A percentile compares a stretch with the other conserved stretches of the same genome.
These are phyloP conservation scores for Echinosophora koreensis DNA, from an alignment of 306 rosid genomes.

Conservation along the genomic window DNA sequence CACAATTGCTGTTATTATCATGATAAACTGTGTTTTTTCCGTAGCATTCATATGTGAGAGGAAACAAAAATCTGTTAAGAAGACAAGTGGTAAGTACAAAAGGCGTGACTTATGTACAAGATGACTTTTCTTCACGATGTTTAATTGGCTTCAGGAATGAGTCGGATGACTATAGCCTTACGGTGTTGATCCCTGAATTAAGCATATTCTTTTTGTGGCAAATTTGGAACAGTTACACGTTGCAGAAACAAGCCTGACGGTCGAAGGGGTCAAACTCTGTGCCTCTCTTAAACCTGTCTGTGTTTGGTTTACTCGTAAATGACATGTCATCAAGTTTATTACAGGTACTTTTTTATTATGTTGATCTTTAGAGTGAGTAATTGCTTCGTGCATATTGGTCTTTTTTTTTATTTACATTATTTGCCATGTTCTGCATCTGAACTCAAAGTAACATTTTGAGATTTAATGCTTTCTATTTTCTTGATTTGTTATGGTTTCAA, in stretches of 20 bases:
- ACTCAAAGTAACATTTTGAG: neutral
- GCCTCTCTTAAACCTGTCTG: conserved; percentile 55
- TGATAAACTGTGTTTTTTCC: neutral
- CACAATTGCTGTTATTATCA: neutral
- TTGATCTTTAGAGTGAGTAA: neutral
- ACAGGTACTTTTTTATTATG: conserved; percentile 46
- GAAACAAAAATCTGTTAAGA: neutral
- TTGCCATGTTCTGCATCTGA: conserved; percentile 1
- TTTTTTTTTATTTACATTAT: neutral
- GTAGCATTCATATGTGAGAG: neutral
- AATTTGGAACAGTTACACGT: conserved; percentile 61
- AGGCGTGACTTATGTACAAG: neutral
- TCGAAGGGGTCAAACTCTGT: conserved; percentile 57
- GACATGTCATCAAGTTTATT: conserved; percentile 58
- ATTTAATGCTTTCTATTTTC: conserved; percentile 7
- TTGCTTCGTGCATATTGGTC: neutral
- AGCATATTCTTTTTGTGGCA: conserved; percentile 59
- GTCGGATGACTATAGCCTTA: conserved; percentile 51
- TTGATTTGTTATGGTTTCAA: conserved; percentile 3
- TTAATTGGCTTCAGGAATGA: conserved; percentile 54
- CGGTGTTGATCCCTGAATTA: conserved; percentile 64
- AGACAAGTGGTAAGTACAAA: neutral
- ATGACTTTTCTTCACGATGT: neutral
- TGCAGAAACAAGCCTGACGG: conserved; percentile 62
- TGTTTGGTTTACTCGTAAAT: conserved; percentile 68